Evolutionary conservation across 177 flowering plant species (phyloP).

Genomic region (Vitis hybrid): DNA sequence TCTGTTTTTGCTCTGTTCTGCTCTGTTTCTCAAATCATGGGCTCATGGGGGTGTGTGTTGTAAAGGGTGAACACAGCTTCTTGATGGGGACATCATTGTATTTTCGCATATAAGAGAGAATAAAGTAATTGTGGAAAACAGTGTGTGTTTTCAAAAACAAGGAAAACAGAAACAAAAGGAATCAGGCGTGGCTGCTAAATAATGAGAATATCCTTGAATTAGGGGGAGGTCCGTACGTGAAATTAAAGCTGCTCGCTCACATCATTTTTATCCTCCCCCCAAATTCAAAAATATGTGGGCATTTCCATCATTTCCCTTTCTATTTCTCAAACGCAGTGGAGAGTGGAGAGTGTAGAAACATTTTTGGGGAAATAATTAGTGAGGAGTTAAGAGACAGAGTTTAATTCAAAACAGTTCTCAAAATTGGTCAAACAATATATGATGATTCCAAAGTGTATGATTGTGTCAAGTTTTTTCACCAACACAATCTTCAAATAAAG

Average conservation of each 20-base stretch:
- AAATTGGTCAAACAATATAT: too few relatives aligned
- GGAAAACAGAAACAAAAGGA: slow-evolving; percentile 16
- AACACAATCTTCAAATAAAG: too few relatives aligned
- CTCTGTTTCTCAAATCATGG: too few relatives aligned
- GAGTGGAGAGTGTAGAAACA: too few relatives aligned
- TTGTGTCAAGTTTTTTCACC: too few relatives aligned
- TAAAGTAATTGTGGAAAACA: background rate
- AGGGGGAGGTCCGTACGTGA: slow-evolving; percentile 24
- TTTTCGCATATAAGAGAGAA: slow-evolving; percentile 2
- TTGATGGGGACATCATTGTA: slow-evolving; percentile 21
- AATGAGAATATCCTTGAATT: slow-evolving; percentile 37
- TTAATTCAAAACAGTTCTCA: too few relatives aligned
- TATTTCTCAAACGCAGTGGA: background rate
- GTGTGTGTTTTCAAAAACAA: background rate
- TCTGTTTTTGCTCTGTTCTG: too few relatives aligned
- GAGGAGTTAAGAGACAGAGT: too few relatives aligned
- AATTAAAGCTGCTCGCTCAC: slow-evolving; percentile 13
- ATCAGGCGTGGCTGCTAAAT: slow-evolving; percentile 48
- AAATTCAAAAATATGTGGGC: slow-evolving; percentile 7
- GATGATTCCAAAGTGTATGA: too few relatives aligned
- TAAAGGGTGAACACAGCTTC: background rate
- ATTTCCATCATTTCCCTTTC: slow-evolving; percentile 17
- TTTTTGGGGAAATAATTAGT: too few relatives aligned
- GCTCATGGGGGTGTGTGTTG: too few relatives aligned
- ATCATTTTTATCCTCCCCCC: slow-evolving; percentile 32